phyloP scores from a whole-genome alignment of 169 alveolate species.

The Plasmodium billcollinsi region DNA sequence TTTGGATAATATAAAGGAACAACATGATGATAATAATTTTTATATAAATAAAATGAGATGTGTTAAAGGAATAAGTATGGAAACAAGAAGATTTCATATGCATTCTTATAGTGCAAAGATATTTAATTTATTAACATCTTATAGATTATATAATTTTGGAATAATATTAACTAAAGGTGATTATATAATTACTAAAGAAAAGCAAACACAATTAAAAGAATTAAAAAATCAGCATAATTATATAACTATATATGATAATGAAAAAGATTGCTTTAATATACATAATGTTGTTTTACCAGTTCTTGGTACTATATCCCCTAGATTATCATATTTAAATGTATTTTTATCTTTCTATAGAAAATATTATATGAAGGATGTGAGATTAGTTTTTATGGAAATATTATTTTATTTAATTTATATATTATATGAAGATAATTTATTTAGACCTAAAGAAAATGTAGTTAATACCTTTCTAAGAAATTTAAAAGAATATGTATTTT shows the following conservation, averaged over 20 bases:
- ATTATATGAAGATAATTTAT: constrained; percentile 56
- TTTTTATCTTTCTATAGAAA: constrained; percentile 54
- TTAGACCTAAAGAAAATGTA: constrained; percentile 3
- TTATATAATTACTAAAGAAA: constrained; percentile 47
- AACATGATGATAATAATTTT: constrained; percentile 36
- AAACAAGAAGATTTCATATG: constrained; percentile 75
- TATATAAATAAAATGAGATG: constrained; percentile 59
- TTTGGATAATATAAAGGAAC: background rate
- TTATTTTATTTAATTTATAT: constrained; percentile 69
- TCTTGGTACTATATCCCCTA: constrained; percentile 54
- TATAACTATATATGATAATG: constrained; percentile 23
- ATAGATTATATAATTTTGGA: constrained; percentile 71
- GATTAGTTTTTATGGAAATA: constrained; percentile 70
- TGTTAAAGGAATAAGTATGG: constrained; percentile 74
- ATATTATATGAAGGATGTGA: constrained; percentile 5
- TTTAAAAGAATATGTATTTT: background rate
- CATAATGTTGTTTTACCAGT: constrained; percentile 75
- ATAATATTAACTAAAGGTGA: constrained; percentile 31
- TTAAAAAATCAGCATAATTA: constrained; percentile 56
- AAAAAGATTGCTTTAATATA: constrained; percentile 6
- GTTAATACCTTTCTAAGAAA: constrained; percentile 10
- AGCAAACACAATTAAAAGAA: constrained; percentile 23
- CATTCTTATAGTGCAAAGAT: constrained; percentile 75
- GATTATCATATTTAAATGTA: constrained; percentile 46
- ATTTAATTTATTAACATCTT: constrained; percentile 72